phyloP scores from a whole-genome alignment of 352 stramenopile species.

The Pythium guiyangense region DNA sequence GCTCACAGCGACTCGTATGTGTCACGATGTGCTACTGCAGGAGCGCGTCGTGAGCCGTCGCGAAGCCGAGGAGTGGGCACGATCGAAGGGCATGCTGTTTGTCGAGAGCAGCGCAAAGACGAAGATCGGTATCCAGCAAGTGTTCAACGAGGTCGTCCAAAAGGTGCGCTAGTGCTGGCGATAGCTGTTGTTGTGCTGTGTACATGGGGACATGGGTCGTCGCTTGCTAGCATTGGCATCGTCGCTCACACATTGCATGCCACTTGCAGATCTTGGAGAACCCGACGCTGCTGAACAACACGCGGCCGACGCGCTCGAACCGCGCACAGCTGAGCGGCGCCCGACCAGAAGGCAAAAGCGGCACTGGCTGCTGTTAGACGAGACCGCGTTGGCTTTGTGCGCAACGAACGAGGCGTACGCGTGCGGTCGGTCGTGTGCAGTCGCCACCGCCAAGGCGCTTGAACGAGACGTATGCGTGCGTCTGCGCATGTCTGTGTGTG shows the following conservation, averaged over 20 bases:
- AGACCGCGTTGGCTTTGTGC: no score
- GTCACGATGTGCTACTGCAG: conserved; percentile 39
- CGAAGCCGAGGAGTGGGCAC: conserved; percentile 94
- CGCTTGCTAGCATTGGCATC: neutral
- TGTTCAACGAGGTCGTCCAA: conserved; percentile 97
- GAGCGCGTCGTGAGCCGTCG: conserved; percentile 90
- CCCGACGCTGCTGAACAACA: conserved; percentile 82
- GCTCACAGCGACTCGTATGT: neutral
- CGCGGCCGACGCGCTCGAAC: conserved; percentile 50
- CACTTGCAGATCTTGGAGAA: conserved; percentile 85
- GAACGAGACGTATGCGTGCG: no score
- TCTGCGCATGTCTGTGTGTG: no score
- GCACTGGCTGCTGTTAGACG: conserved; percentile 26
- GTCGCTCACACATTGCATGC: no score
- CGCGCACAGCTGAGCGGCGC: conserved; percentile 28
- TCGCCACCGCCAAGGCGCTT: no score
- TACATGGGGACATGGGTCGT: neutral
- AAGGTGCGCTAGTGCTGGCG: conserved; percentile 71
- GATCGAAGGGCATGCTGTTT: conserved; percentile 97
- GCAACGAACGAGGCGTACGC: no score
- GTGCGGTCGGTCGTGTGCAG: no score
- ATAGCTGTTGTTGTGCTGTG: neutral
- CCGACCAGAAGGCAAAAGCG: conserved; percentile 46
- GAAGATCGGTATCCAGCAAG: conserved; percentile 92
- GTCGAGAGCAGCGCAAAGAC: conserved; percentile 97